Base-by-base conservation (phyloP, 257 asterid species). In the Vinca minor region DNA sequence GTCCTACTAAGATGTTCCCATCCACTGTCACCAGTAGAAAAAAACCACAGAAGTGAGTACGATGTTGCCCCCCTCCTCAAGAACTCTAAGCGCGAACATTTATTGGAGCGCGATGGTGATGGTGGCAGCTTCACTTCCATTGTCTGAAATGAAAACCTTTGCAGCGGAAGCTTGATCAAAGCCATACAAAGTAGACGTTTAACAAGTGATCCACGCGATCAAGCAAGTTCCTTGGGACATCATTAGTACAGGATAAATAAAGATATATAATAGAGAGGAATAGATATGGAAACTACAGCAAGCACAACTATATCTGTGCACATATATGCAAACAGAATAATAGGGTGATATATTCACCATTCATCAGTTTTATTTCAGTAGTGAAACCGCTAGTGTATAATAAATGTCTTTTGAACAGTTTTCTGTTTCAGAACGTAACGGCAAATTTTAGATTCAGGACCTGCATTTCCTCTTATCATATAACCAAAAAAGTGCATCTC, bases 41-140 rank as follows among this genome's bases (percentile, higher is more conserved):
- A 77, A 73, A 72, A 45, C 1, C 69, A 28, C 45, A 72, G 26
- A 68, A 75, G 61, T 9, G 93, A 85, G 54, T 57, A 76, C 2
- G 95, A 85, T 32, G 76, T 67, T 44, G 77, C 79, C 41, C 96
- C 95, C 39, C 93, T 92, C 45, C 95, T 92, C 25, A 82, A 35
- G 20, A 74, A 69, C 63, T 70, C 87, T 5, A 71, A 57, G 68
- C 65, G 77, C 9, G 74, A 68, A 13, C 68, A 58, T 47, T 29
- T 65, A 11, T 59, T 73, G 34, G 73, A 70, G 25, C 28, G 63
- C 3, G 78, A 74, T 26, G 81, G 78, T 66, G 75, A 72, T 29
- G 49, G n/a, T 34, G 38, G 38, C 39, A 69, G 59, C 47, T 81
- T 84, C 66, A 32, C 53, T 47, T 81, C 86, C 17, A 26, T 75